phyloP scores from a whole-genome alignment of 768 basidiomycete species.

The Boletus tylopilopsis region DNA sequence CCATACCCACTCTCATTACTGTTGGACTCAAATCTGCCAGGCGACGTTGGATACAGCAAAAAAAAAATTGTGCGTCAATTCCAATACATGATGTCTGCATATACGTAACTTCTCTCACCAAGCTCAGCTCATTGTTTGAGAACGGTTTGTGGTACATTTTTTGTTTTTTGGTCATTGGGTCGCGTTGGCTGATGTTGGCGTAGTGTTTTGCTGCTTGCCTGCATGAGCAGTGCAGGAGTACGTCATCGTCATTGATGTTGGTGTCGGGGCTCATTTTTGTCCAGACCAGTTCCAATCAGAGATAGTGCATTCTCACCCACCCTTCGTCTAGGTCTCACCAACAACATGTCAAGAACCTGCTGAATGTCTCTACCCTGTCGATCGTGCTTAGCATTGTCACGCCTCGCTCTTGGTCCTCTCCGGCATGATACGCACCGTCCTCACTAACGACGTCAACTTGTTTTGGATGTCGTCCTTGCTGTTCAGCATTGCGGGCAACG shows the following conservation, averaged over 20 bases:
- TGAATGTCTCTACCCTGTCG: conserved; percentile 51
- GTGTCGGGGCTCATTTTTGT: conserved; percentile 47
- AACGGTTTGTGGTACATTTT: conserved; percentile 41
- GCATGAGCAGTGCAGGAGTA: conserved; percentile 46
- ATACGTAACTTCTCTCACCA: too few species aligned
- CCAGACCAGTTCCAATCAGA: conserved; percentile 36
- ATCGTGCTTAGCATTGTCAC: conserved; percentile 50
- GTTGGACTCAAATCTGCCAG: too few species aligned
- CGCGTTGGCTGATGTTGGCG: neutral
- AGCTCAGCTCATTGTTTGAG: too few species aligned
- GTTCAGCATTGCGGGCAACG: conserved; percentile 50
- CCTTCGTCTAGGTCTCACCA: conserved; percentile 43
- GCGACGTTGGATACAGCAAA: too few species aligned
- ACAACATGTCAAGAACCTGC: conserved; percentile 44
- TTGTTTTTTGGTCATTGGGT: neutral
- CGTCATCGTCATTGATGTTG: conserved; percentile 48
- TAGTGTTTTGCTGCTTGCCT: conserved; percentile 52
- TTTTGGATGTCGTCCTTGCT: conserved; percentile 54
- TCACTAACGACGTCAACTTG: conserved; percentile 41
- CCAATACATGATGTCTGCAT: too few species aligned
- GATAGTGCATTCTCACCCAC: neutral
- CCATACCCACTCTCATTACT: too few species aligned
- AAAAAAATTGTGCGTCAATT: too few species aligned
- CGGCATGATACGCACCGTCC: conserved; percentile 22
- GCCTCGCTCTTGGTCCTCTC: conserved; percentile 49